phyloP scores from a whole-genome alignment of 1,284 basidiomycete genomes.

The Acaromyces ingoldii region DNA sequence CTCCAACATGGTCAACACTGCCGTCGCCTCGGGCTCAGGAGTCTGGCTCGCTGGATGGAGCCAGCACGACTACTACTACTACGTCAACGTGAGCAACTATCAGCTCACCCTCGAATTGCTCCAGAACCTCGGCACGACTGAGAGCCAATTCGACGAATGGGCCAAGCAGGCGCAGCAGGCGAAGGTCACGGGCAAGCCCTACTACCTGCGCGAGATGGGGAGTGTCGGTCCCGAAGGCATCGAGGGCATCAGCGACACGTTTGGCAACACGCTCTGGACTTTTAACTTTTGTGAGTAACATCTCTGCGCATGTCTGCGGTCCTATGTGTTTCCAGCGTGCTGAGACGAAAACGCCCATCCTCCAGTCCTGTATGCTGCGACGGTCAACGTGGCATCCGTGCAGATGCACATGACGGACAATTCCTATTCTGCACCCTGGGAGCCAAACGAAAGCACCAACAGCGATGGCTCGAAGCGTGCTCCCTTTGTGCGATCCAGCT shows the following conservation, averaged over 20 bases:
- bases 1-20: slow-evolving; percentile 31
- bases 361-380: slow-evolving; percentile 38
- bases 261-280: slow-evolving; percentile 38
- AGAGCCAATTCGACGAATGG: slow-evolving; percentile 30
- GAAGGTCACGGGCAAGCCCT: slow-evolving; percentile 33
- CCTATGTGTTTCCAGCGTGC: no score
- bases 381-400: slow-evolving; percentile 24
- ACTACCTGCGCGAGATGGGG: slow-evolving; percentile 40
- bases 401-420: slow-evolving; percentile 39
- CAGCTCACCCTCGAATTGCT: slow-evolving; percentile 18
- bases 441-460: slow-evolving; percentile 12
- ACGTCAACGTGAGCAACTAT: slow-evolving; percentile 25
- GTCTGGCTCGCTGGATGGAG: slow-evolving; percentile 41
- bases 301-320: no score
- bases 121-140: slow-evolving; percentile 24
- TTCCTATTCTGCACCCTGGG: slow-evolving; percentile 31
- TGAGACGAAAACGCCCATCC: no score
- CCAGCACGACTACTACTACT: slow-evolving; percentile 43
- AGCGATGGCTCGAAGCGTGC: slow-evolving; percentile 8
- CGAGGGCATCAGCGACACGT: slow-evolving; percentile 31
- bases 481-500: slow-evolving; percentile 34
- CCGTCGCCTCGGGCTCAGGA: slow-evolving; percentile 27
- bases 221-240: slow-evolving; percentile 35
- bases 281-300: slow-evolving; percentile 40
- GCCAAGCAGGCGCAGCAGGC: slow-evolving; percentile 22